Percentiles rank a stretch among this genome's conserved stretches.
phyloP scores from a whole-genome alignment of 2,329 filamentous ascomycete species.

The Pseudocercospora musae region DNA sequence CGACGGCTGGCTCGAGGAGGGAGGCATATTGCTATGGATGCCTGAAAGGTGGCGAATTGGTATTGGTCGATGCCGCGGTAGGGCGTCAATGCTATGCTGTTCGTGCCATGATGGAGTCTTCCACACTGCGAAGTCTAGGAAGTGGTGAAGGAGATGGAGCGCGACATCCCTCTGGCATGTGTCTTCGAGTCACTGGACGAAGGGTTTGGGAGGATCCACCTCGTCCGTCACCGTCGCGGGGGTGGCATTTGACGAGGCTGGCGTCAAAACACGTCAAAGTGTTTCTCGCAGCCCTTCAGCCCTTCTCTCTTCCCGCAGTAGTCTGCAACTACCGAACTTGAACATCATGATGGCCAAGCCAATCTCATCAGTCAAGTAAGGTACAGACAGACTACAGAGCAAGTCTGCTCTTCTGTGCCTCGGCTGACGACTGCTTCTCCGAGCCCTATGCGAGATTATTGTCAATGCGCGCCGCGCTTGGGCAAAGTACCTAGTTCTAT shows the following conservation, averaged over 20 bases:
- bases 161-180: not conserved
- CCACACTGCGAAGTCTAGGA: not conserved
- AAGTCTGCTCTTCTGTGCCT: too few species aligned
- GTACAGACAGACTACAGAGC: not conserved
- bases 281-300: not conserved
- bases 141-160: not conserved
- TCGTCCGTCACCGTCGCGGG: too few species aligned
- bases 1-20: constrained; percentile 17
- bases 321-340: too few species aligned
- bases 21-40: constrained; percentile 9
- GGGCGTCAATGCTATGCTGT: not conserved
- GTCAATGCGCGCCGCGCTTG: not conserved
- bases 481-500: too few species aligned
- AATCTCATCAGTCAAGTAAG: not conserved
- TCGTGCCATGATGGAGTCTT: not conserved
- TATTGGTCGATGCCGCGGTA: not conserved
- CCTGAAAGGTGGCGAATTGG: not conserved
- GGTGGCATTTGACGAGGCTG: not conserved
- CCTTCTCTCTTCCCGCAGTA: not conserved
- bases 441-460: not conserved
- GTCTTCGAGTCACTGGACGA: not conserved
- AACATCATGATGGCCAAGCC: not conserved
- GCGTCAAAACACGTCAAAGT: not conserved
- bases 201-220: not conserved
- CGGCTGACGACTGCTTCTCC: too few species aligned